Evolutionary conservation across 257 asterid species (phyloP).

Genomic region (Nicotiana attenuata): DNA sequence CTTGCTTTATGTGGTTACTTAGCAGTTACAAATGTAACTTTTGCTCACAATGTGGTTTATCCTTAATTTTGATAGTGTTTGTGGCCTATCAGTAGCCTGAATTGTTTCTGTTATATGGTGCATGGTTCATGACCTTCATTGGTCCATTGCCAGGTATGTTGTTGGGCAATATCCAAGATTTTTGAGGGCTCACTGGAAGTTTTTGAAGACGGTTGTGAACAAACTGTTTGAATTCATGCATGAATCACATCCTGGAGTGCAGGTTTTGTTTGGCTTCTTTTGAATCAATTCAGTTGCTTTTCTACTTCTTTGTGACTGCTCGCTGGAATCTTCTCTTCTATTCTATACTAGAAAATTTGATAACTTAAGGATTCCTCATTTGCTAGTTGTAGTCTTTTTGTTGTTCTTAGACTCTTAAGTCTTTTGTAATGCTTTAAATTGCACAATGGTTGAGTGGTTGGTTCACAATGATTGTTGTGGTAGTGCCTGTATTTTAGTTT

Average conservation of each 20-base stretch:
- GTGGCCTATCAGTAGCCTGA: not conserved
- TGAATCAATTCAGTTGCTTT: not conserved
- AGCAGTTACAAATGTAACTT: not conserved
- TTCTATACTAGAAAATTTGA: not conserved
- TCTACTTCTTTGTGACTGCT: not conserved
- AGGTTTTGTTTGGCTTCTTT: slow-evolving; percentile 40
- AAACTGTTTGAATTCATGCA: slow-evolving; percentile 98
- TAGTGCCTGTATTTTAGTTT: not conserved
- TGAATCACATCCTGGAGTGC: slow-evolving; percentile 99
- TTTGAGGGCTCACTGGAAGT: slow-evolving; percentile 99
- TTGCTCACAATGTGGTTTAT: not conserved
- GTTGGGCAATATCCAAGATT: slow-evolving; percentile 99
- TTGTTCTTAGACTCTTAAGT: not conserved
- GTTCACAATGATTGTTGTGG: not conserved
- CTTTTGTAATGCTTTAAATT: not conserved
- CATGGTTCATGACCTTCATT: not conserved
- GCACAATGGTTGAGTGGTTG: not conserved
- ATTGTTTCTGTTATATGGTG: not conserved
- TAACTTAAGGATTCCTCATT: not conserved
- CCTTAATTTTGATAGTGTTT: not conserved
- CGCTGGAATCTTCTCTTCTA: too few species aligned
- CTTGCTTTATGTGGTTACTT: not conserved
- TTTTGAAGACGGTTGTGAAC: slow-evolving; percentile 97
- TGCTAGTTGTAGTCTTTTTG: not conserved
- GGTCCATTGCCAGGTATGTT: slow-evolving; percentile 66